A percentile compares a stretch with the other conserved stretches of the same genome.
Evolutionary conservation across 129 eudicot species (phyloP).

Genomic region (Flaveria robusta): DNA sequence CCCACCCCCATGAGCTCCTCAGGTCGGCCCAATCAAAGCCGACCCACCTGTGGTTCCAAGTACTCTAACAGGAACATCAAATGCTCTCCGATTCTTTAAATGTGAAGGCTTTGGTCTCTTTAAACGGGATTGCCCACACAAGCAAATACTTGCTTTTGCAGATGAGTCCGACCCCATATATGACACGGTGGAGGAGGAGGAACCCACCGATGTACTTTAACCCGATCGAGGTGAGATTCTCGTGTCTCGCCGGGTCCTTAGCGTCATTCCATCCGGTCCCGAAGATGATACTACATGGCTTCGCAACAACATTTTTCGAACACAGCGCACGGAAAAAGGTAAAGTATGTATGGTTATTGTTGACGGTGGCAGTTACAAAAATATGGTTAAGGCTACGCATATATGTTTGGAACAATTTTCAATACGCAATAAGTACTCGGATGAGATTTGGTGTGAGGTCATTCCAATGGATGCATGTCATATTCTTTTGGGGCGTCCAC

Average conservation of each 20-base stretch:
- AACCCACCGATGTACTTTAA: background rate
- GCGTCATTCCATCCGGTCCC: background rate
- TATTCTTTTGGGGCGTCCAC: background rate
- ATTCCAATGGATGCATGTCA: background rate
- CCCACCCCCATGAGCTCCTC: background rate
- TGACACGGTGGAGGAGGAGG: background rate
- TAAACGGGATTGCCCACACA: constrained; percentile 15
- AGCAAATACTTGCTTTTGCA: background rate
- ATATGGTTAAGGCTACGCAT: background rate
- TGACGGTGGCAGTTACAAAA: background rate
- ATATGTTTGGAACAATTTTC: too few relatives aligned
- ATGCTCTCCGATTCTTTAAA: background rate
- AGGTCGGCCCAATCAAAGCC: background rate
- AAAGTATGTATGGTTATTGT: constrained; percentile 3
- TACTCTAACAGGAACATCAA: background rate
- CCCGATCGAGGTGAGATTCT: constrained; percentile 1
- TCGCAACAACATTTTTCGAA: constrained; percentile 7
- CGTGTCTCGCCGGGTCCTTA: background rate
- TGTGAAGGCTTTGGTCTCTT: constrained; percentile 10
- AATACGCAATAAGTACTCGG: too few relatives aligned
- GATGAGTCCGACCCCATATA: background rate
- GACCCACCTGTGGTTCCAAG: background rate
- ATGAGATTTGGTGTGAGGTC: background rate
- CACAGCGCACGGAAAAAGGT: background rate
- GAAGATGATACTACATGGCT: background rate